phyloP scores from a whole-genome alignment of 1,284 basidiomycete genomes.

The Tetrapyrgos nigripes region DNA sequence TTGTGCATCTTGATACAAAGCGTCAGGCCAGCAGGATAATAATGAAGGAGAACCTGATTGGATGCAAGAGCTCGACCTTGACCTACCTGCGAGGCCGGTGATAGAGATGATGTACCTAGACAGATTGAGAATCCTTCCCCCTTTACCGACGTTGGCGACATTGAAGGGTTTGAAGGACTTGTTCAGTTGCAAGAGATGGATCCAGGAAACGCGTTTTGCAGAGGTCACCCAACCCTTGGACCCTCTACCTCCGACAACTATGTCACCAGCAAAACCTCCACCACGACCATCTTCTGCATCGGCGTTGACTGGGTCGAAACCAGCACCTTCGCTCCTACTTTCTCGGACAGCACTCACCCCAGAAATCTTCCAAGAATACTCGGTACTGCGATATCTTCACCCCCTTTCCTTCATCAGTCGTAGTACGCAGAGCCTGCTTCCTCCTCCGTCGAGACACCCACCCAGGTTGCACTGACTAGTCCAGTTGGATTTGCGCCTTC shows the following conservation, averaged over 20 bases:
- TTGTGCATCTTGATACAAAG: constrained; percentile 67
- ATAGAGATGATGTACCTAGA: neutral
- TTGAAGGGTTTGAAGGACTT: neutral
- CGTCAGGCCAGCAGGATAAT: constrained; percentile 56
- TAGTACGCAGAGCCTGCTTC: neutral
- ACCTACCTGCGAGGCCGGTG: neutral
- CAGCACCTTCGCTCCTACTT: neutral
- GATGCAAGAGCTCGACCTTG: neutral
- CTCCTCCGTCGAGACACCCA: neutral
- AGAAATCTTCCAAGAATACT: constrained; percentile 11
- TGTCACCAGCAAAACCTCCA: neutral
- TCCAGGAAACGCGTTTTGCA: neutral
- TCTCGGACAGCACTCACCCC: neutral
- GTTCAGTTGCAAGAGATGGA: neutral
- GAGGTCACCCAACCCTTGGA: neutral
- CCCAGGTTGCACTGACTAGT: neutral
- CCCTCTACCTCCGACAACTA: neutral
- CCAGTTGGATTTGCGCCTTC: neutral
- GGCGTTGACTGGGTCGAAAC: neutral
- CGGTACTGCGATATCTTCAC: neutral
- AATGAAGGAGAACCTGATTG: neutral
- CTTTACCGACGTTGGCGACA: neutral
- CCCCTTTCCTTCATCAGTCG: neutral
- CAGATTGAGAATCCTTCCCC: neutral
- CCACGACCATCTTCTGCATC: neutral